phyloP scores from a whole-genome alignment of 208 protist species.

The Leishmania gerbilli region DNA sequence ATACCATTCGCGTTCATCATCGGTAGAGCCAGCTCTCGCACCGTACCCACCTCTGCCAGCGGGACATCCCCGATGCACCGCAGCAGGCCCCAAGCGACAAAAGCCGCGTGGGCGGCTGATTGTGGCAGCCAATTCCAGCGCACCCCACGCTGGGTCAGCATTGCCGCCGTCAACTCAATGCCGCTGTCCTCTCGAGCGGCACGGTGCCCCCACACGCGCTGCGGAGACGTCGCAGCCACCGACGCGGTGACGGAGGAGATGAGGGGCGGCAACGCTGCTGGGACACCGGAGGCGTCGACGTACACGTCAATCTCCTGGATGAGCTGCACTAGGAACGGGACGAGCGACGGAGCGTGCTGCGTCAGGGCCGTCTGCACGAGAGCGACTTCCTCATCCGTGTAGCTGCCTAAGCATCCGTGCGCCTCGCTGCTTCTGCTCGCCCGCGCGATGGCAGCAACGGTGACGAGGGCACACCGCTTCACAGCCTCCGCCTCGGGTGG shows the following conservation, averaged over 20 bases:
- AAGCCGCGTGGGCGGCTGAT: constrained; percentile 4
- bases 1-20: not conserved
- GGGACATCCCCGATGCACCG: constrained; percentile 31
- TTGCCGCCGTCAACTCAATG: not conserved
- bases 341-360: constrained; percentile 23
- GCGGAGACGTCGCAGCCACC: not conserved
- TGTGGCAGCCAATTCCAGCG: constrained; percentile 30
- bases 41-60: constrained; percentile 14
- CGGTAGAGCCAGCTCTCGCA: constrained; percentile 10
- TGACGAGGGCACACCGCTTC: constrained; percentile 46
- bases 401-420: constrained; percentile 8
- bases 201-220: not conserved
- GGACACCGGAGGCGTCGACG: constrained; percentile 48
- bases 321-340: constrained; percentile 32
- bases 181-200: not conserved
- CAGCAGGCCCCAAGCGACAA: constrained; percentile 25
- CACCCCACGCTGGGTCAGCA: not conserved
- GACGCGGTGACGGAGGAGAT: constrained; percentile 20
- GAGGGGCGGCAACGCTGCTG: constrained; percentile 11
- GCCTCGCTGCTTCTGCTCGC: constrained; percentile 20
- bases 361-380: constrained; percentile 10
- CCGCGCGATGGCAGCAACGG: constrained; percentile 41
- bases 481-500: constrained; percentile 40
- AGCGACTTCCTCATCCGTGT: constrained; percentile 12
- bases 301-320: constrained; percentile 39